Base-by-base conservation (phyloP, 1,284 basidiomycete genomes). In the Takashimella koratensis region DNA sequence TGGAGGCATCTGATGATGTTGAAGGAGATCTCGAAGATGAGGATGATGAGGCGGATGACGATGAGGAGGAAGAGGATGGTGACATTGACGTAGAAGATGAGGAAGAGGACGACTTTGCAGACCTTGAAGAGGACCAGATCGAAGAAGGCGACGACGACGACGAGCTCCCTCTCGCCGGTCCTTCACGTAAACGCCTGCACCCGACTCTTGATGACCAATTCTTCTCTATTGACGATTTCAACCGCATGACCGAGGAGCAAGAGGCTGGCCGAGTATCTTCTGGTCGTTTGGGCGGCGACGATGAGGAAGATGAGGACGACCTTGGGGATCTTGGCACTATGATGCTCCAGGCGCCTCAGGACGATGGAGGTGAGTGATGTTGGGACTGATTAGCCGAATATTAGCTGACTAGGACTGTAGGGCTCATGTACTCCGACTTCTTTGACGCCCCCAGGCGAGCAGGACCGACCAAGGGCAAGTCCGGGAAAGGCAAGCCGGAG, bases 181-280 rank as follows among this genome's bases (percentile, higher is more conserved):
- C 71, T 44, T 71, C 77, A 54, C 51, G 67, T 41, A 49, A 55
- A 10, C 52, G 51, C 30, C 57, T 10, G 63, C 80, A 84, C 59
- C 80, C 85, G 5, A 82, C 82, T 45, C 82, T 98, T n/a, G 88
- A 98, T 74, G 95, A 98, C 71, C 84, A 82, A 23, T 98, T 98
- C 79, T 98, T 98, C 76, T 84, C 88, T 52, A 83, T 98, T 52
- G 84, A 85, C 51, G 81, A 85, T 21, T 98, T 98, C 79, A 96
- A 98, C 70, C 82, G 86, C 4, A 84, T 92, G 74, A 88, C 88
- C 2, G 88, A 90, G 71, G 84, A 84, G 62, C 82, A 85, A 5
- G 92, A 96, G 75, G 84, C 86, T 13, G 81, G 79, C 54, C 79
- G 78, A 11, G 78, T 83, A 12, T 85, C 86, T 4, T 78, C 78